A percentile compares a stretch with the other conserved stretches of the same genome.
These are phyloP conservation scores for Fusarium continuum DNA, from an alignment of 2,329 filamentous ascomycete genomes.

Conservation along the genomic window DNA sequence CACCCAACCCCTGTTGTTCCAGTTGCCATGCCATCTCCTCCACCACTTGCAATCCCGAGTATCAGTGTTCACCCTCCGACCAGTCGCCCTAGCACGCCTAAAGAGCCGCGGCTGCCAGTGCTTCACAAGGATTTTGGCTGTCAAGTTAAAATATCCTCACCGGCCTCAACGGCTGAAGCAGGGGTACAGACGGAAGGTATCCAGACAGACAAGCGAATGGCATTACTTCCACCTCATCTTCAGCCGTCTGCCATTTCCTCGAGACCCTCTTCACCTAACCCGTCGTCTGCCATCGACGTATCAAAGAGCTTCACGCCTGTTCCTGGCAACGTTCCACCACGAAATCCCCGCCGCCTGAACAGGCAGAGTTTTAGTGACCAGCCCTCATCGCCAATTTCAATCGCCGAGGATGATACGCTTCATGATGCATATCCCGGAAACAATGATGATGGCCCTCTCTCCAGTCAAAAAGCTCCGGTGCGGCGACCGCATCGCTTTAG, in stretches of 20 bases:
- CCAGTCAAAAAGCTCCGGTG: slow-evolving; percentile 66
- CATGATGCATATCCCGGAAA: slow-evolving; percentile 79
- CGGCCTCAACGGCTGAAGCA: slow-evolving; percentile 45
- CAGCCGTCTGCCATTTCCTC: slow-evolving; percentile 79
- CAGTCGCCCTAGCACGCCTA: slow-evolving; percentile 83
- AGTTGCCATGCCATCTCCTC: slow-evolving; percentile 41
- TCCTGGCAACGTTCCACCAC: slow-evolving; percentile 64
- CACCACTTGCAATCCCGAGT: slow-evolving; percentile 73
- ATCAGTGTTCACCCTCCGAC: slow-evolving; percentile 92
- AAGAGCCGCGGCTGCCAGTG: slow-evolving; percentile 78
- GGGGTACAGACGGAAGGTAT: slow-evolving; percentile 90
- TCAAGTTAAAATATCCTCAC: slow-evolving; percentile 67
- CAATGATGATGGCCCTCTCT: slow-evolving; percentile 81
- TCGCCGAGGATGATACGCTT: slow-evolving; percentile 51
- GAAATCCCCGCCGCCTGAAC: slow-evolving; percentile 66
- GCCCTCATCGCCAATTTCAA: slow-evolving; percentile 58
- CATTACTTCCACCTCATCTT: slow-evolving; percentile 78
- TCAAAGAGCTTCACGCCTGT: slow-evolving; percentile 61
- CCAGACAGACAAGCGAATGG: slow-evolving; percentile 78
- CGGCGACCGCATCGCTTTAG: slow-evolving; percentile 79
- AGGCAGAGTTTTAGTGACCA: slow-evolving; percentile 59
- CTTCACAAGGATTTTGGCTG: slow-evolving; percentile 84
- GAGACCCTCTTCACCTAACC: slow-evolving; percentile 64
- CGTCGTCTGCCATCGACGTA: slow-evolving; percentile 40
- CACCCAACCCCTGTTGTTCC: background rate